These are phyloP conservation scores for Suillus luteus DNA, from an alignment of 768 basidiomycete genomes.

Conservation along the genomic window DNA sequence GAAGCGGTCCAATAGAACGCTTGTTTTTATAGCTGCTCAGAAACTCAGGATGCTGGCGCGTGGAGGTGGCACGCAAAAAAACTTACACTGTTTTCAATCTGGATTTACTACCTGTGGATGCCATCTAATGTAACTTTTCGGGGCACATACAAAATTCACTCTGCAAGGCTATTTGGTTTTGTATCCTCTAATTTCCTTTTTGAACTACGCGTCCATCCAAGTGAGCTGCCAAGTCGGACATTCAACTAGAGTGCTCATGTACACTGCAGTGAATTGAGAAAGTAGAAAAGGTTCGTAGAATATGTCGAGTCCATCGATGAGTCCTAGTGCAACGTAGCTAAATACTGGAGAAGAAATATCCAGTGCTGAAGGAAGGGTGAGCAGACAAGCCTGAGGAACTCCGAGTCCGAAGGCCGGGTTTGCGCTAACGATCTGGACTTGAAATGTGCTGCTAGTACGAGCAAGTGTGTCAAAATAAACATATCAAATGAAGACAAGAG, in stretches of 20 bases:
- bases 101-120: slow-evolving; percentile 6
- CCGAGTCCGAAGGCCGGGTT: not conserved
- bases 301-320: slow-evolving; percentile 2
- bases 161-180: slow-evolving; percentile 2
- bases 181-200: slow-evolving; percentile 10
- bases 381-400: not conserved
- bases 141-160: slow-evolving; percentile 6
- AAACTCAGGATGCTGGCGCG: not conserved
- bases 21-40: slow-evolving; percentile 70
- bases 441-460: not conserved
- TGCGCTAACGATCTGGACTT: not conserved
- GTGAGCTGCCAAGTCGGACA: not conserved
- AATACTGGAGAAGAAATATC: not conserved
- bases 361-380: not conserved
- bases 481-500: not conserved
- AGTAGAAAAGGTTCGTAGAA: slow-evolving; percentile 1
- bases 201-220: not conserved
- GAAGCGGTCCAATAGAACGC: slow-evolving; percentile 73
- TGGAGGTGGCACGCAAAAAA: not conserved
- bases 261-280: not conserved
- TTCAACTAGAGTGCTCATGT: not conserved
- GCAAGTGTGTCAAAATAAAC: not conserved
- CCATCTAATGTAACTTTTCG: slow-evolving; percentile 2
- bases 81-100: slow-evolving; percentile 11
- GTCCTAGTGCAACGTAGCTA: not conserved